Percentiles rank a stretch among this genome's conserved stretches.
phyloP scores from a whole-genome alignment of 108 stramenopile species.

The Cyclotella sp. region DNA sequence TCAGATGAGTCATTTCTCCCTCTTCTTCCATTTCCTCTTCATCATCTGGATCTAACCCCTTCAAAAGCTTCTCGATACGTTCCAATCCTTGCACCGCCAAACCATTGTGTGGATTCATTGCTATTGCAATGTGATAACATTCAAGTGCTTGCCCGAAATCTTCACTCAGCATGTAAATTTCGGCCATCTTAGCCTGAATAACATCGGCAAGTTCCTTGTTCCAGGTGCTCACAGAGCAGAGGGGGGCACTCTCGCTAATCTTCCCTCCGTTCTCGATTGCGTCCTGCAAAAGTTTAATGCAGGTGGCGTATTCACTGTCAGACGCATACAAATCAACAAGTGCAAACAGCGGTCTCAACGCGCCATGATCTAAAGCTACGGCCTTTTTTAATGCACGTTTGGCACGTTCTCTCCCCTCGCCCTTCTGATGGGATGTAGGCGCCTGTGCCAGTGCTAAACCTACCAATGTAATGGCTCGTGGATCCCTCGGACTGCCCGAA shows the following conservation, averaged over 20 bases:
- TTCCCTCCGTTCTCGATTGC: conserved; percentile 65
- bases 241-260: conserved; percentile 27
- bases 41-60: conserved; percentile 54
- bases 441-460: conserved; percentile 78
- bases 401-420: conserved; percentile 72
- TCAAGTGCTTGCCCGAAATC: conserved; percentile 74
- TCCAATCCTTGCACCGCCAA: conserved; percentile 70
- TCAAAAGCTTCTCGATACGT: conserved; percentile 76
- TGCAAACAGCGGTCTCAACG: conserved; percentile 75
- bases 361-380: conserved; percentile 65
- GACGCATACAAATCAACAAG: conserved; percentile 70
- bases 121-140: conserved; percentile 77
- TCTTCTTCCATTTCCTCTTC: conserved; percentile 37
- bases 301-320: conserved; percentile 67
- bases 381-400: conserved; percentile 84
- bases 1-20: conserved; percentile 22
- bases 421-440: conserved; percentile 37
- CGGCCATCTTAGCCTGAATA: conserved; percentile 73
- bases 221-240: conserved; percentile 27
- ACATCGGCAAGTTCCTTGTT: conserved; percentile 53
- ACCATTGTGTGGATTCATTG: conserved; percentile 73
- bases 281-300: conserved; percentile 66
- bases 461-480: conserved; percentile 80
- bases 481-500: conserved; percentile 71
- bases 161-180: conserved; percentile 70